Base-by-base conservation (phyloP, 2,329 filamentous ascomycete genomes). In the Penicillium sclerotiorum region DNA sequence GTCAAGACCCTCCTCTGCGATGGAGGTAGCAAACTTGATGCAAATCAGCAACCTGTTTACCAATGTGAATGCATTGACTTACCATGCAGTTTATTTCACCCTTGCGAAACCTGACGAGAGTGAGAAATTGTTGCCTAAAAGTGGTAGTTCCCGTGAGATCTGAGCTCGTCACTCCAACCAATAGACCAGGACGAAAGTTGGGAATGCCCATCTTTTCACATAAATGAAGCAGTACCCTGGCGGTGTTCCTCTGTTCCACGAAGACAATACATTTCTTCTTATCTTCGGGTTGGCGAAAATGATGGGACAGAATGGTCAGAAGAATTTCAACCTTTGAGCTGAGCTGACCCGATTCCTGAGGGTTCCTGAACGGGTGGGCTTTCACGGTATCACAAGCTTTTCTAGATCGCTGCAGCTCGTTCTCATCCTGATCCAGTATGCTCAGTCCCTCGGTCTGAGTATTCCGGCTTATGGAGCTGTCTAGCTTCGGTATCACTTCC, bases 251-350 rank as follows among this genome's bases (percentile, higher is more conserved):
- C 65, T 87, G 81, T 53, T 90, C 80, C 0, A 95, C 90, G 68
- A 99, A 97, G 0, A 97, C 82, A 47, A 99, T 95, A 63, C 90
- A 95, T 52, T 86, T 85, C 22, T 80, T 76, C 22, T 80, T 76
- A 6, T 84, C 77, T 1, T 77, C 78, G 2, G 76, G 71, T 2
- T 77, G 69, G 25, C 80, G 72, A 61, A 91, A 96, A 42, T 86
- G 80, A 7, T 82, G 69, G 3, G 70, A 65, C 1, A 97, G 75
- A 47, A 85, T 82, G 2, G 75, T 64, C 18, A 83, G 67, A 0
- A 97, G 79, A 5, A 78, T 60, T 4, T 80, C 69, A 1, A 93
- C 85, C 67, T 97, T 99, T 13, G 83, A 76, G 21, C 91, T 95
- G 11, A 95, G 62, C 51, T 68, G 65, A 18, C 72, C 68, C 3